Conservation (phyloP, 1,284 basidiomycete genomes). For the Fomes fomentarius region DNA sequence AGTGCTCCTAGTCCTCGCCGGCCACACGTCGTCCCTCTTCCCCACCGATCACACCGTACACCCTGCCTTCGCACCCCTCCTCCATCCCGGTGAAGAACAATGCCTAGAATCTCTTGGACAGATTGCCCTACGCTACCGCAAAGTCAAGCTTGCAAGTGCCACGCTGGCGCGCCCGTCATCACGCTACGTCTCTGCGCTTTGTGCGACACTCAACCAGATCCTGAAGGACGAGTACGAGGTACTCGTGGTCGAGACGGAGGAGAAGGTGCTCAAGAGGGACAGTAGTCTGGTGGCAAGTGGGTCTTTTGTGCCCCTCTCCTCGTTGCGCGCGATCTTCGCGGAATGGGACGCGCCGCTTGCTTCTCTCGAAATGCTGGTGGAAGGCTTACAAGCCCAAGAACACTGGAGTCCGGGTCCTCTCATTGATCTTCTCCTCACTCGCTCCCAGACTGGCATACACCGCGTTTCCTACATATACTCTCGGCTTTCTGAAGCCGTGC, state of each 20-base stretch:
- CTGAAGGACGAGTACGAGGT: conserved; percentile 79
- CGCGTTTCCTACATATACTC: conserved; percentile 72
- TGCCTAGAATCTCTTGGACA: conserved; percentile 74
- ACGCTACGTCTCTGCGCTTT: conserved; percentile 78
- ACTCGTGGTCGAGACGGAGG: conserved; percentile 81
- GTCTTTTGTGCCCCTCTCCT: conserved; percentile 83
- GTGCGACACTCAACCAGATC: conserved; percentile 70
- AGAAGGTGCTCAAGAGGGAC: conserved; percentile 74
- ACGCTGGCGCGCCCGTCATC: conserved; percentile 62
- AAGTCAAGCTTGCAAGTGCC: conserved; percentile 60
- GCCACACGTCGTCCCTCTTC: conserved; percentile 84
- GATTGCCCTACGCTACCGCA: conserved; percentile 74
- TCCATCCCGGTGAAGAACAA: conserved; percentile 87
- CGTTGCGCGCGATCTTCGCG: conserved; percentile 78
- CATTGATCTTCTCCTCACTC: conserved; percentile 73
- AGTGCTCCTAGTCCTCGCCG: conserved; percentile 80
- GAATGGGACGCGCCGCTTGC: conserved; percentile 84
- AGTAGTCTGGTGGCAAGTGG: conserved; percentile 70
- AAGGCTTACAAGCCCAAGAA: conserved; percentile 56
- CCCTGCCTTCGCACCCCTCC: conserved; percentile 67
- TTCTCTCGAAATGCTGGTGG: conserved; percentile 64
- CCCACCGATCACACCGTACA: conserved; percentile 59
- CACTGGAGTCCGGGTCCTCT: conserved; percentile 75
- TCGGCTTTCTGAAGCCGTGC: conserved; percentile 70
- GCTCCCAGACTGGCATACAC: conserved; percentile 76